Evolutionary conservation across 1,284 basidiomycete species (phyloP).

Genomic region (Ceratobasidium sp.): DNA sequence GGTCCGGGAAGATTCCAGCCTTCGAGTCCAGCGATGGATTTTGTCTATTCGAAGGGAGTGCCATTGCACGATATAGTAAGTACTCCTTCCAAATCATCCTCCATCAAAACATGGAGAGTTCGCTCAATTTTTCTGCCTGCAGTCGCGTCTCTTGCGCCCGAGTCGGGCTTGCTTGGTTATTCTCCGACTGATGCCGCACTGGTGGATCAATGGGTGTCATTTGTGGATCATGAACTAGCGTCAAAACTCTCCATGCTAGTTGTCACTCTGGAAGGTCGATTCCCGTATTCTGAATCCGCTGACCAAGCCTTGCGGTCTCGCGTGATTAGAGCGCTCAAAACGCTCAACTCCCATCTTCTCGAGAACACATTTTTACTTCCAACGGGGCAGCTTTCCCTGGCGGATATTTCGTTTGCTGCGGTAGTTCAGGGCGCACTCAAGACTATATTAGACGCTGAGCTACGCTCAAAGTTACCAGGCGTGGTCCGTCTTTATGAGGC

Average conservation of each 20-base stretch:
- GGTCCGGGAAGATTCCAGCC: conserved; percentile 84
- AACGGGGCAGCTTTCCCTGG: conserved; percentile 91
- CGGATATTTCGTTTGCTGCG: conserved; percentile 79
- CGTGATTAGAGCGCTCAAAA: conserved; percentile 63
- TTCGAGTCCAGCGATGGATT: conserved; percentile 82
- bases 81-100: conserved; percentile 49
- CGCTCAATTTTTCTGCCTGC: conserved; percentile 26
- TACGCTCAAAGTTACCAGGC: conserved; percentile 76
- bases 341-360: conserved; percentile 77
- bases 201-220: conserved; percentile 72
- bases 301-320: conserved; percentile 63
- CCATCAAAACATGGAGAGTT: conserved; percentile 48
- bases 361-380: conserved; percentile 85
- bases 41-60: conserved; percentile 76
- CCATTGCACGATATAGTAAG: conserved; percentile 91
- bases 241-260: conserved; percentile 46
- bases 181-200: conserved; percentile 64
- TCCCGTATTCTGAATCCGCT: conserved; percentile 53
- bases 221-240: conserved; percentile 65
- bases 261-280: conserved; percentile 44
- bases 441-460: conserved; percentile 67
- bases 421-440: conserved; percentile 60
- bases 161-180: conserved; percentile 68
- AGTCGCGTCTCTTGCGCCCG: conserved; percentile 77
- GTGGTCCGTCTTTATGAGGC: conserved; percentile 85